phyloP scores from a whole-genome alignment of 495 filamentous ascomycete genomes.

The Penicillium bovifimosum region DNA sequence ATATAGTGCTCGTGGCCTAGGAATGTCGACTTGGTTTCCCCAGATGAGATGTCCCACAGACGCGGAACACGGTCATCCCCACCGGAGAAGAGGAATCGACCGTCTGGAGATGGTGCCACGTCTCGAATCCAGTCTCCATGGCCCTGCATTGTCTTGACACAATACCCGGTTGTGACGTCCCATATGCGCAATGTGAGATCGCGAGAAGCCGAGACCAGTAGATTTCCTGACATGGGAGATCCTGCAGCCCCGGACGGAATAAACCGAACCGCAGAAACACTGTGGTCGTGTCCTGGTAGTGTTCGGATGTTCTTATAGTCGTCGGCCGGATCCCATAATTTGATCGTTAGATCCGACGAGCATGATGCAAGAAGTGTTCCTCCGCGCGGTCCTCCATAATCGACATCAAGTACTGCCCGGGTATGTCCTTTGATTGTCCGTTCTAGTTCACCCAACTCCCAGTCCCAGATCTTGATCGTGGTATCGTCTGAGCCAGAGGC shows the following conservation, averaged over 20 bases:
- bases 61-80: slow-evolving; percentile 78
- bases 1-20: slow-evolving; percentile 86
- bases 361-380: slow-evolving; percentile 86
- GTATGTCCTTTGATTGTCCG: slow-evolving; percentile 91
- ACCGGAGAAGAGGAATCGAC: slow-evolving; percentile 76
- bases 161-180: slow-evolving; percentile 92
- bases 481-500: slow-evolving; percentile 91
- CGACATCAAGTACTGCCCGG: slow-evolving; percentile 80
- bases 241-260: slow-evolving; percentile 70
- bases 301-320: slow-evolving; percentile 96
- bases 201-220: slow-evolving; percentile 76
- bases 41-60: slow-evolving; percentile 71
- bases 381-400: slow-evolving; percentile 84
- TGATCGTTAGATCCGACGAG: slow-evolving; percentile 87
- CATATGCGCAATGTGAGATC: slow-evolving; percentile 84
- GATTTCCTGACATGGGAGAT: slow-evolving; percentile 50
- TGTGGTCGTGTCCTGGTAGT: slow-evolving; percentile 89
- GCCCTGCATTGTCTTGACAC: slow-evolving; percentile 50
- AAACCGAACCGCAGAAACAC: slow-evolving; percentile 83
- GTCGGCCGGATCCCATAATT: slow-evolving; percentile 90
- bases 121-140: slow-evolving; percentile 91
- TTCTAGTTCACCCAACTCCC: slow-evolving; percentile 91
- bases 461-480: slow-evolving; percentile 97
- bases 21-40: slow-evolving; percentile 71
- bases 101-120: slow-evolving; percentile 80